phyloP scores from a whole-genome alignment of 1,139 yeast species.

The Taphrina deformans region DNA sequence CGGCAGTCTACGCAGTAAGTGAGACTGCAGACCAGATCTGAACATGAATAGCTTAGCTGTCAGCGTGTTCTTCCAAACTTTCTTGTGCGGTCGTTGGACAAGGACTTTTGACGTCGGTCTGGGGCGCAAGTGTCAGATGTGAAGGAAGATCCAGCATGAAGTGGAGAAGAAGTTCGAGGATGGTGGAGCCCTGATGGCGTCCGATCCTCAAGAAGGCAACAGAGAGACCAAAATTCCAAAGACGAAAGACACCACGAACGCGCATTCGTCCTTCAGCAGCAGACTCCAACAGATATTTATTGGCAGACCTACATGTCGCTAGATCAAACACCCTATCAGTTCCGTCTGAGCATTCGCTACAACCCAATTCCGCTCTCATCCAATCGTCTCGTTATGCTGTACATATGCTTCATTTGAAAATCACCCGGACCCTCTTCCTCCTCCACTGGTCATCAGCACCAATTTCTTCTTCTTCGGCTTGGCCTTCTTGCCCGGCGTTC shows the following conservation, averaged over 20 bases:
- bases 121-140: too few species aligned
- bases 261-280: too few species aligned
- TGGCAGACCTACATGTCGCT: background rate
- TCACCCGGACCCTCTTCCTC: slow-evolving; percentile 13
- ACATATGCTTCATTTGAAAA: background rate
- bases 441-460: slow-evolving; percentile 39
- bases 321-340: background rate
- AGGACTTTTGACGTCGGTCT: too few species aligned
- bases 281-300: too few species aligned
- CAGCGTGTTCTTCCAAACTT: too few species aligned
- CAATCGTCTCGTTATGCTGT: background rate
- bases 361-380: background rate
- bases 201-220: too few species aligned
- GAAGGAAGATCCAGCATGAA: too few species aligned
- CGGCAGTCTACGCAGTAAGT: background rate
- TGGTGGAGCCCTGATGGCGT: background rate
- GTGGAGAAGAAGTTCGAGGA: too few species aligned
- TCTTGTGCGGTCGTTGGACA: too few species aligned
- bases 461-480: slow-evolving; percentile 39
- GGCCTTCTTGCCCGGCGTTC: slow-evolving; percentile 6
- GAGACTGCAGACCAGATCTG: background rate
- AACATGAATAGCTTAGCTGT: too few species aligned
- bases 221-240: too few species aligned
- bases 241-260: too few species aligned
- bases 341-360: background rate